These are phyloP conservation scores for Rhododendron mucronatum DNA, from an alignment of 148 eudicot species.

Conservation along the genomic window DNA sequence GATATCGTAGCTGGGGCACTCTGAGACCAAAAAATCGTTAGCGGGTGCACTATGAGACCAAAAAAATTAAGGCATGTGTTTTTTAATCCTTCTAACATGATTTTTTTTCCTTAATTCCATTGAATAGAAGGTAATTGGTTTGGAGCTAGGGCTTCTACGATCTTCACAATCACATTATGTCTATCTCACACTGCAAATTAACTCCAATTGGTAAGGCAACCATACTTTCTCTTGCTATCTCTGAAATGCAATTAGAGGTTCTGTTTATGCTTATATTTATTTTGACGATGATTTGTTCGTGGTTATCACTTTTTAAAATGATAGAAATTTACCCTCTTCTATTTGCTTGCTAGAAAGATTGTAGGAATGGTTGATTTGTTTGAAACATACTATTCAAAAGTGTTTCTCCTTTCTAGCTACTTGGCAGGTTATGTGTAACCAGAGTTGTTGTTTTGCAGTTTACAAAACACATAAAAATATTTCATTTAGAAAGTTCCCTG, in stretches of 20 bases:
- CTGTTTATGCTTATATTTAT: neutral
- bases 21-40: no score
- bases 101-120: neutral
- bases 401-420: neutral
- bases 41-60: no score
- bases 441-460: neutral
- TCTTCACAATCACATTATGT: neutral
- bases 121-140: neutral
- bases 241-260: neutral
- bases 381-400: neutral
- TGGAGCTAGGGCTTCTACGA: neutral
- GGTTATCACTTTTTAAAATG: neutral
- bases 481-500: no score
- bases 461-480: neutral
- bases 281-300: neutral
- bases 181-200: no score
- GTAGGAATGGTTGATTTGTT: neutral
- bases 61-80: neutral
- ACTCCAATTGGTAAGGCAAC: no score
- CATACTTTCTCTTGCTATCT: neutral
- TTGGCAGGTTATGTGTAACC: neutral
- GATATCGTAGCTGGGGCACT: no score
- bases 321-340: neutral
- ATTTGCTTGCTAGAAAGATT: neutral
- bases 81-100: neutral